Evolutionary conservation across 2,329 filamentous ascomycete genomes (phyloP), one percentile per base, ranked within the genome.

Genomic region (Trichoderma sp.): DNA sequence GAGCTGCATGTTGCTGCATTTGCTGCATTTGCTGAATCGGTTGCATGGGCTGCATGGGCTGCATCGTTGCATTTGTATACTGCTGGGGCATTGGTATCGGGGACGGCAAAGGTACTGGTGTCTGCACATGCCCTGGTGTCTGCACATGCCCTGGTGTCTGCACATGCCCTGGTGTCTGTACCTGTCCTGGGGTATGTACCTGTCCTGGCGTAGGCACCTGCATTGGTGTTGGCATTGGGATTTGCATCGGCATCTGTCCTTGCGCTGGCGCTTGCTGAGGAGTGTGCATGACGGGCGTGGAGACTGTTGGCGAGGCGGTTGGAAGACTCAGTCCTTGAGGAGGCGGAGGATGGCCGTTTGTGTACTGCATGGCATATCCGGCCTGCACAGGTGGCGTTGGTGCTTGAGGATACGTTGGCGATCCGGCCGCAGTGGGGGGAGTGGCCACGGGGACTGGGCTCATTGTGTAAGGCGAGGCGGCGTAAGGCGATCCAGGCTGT

Each of bases 401-500:
- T 64, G 78, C 77, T 66, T 80, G 78, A 62, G 78, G 75, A 72
- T 80, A 83, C 1, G 78, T 77, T 21, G 83, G 82, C 63, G 84
- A 82, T 62, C 78, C 74, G 58, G 77, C 76, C 4, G 80, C 76
- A 57, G 82, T 80, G 24, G 80, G 80, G 12, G 84, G 82, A 32
- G 84, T 85, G 3, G 80, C 81, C 6, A 81, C 78, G 28, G 82
- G 77, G 51, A 79, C 80, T 24, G 87, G 86, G 71, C 85, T 86
- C 74, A 84, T 81, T 8, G 81, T 81, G 75, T 85, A 88, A 76
- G 86, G 82, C 74, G 88, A 85, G 76, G 83, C 80, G 74, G 85
- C 84, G 77, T 90, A 90, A 0, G 89, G 89, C 39, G 90, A 92
- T 65, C 84, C 86, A 72, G 91, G 90, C 75, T 91, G 90, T 32